Base-by-base conservation (phyloP, 1,284 basidiomycete species). In the Cryptococcus deneoformans region DNA sequence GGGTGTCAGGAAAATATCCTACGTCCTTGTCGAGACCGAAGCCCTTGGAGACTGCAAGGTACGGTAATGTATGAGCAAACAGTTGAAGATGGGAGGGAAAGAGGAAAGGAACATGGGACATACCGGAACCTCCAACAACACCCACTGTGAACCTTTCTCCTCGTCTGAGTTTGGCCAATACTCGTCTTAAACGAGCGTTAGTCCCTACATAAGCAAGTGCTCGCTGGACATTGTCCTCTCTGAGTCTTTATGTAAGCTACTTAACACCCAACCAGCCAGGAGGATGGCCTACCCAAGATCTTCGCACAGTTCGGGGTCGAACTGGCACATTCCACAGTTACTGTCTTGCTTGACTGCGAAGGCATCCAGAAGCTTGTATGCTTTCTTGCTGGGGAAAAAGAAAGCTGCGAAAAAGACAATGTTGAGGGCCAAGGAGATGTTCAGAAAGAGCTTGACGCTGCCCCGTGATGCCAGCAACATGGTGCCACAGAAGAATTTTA, bases 81-180 rank as follows among this genome's bases (percentile, higher is more conserved):
- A 46, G 46, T 11, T 10, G n/a, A 8, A 16, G 20, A 36, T n/a
- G 29, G 6, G 29, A 29, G 29, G 29, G 29, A 5, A 29, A 29
- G 29, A 29, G 29, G 29, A 29, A 29, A 29, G 16, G 34, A 36
- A 29, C 38, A 7, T 44, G 9, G 29, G 40, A 56, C 56, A 16
- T 36, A 58, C 62, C 60, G 40, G 68, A 66, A 49, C 69, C 66
- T 42, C 70, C 70, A 12, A 71, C 50, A 6, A 64, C 57, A 29
- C 60, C 70, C 4, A 70, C 52, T 1, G 59, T 65, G 61, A 67
- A 64, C 8, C 60, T 57, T 50, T 69, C 48, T 4, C 70, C 68
- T n/a, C 53, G 43, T 36, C 58, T 60, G 58, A 68, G 61, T 60
- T 66, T 67, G 29, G 61, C 58, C 9, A 71, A 56, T 4, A 51